These are phyloP conservation scores for Quercus tomentella DNA, from an alignment of 331 rosid species.

Conservation along the genomic window DNA sequence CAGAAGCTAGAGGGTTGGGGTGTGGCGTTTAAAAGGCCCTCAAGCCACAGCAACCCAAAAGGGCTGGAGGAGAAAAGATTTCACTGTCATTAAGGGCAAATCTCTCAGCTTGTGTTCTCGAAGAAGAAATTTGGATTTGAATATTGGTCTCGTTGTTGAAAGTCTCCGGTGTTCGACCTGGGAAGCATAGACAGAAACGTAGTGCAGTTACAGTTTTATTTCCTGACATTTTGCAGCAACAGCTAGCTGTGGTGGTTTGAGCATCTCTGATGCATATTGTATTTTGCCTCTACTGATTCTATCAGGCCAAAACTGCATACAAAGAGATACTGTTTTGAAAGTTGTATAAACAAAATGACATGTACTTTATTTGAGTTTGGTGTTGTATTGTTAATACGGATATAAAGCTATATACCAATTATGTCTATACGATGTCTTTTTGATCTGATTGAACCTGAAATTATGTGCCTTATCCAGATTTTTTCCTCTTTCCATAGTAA, in stretches of 20 bases:
- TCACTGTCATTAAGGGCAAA: constrained; percentile 24
- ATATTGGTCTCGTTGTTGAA: constrained; percentile 30
- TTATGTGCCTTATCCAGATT: neutral
- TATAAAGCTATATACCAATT: constrained; percentile 22
- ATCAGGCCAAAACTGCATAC: constrained; percentile 31
- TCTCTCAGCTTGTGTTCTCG: constrained; percentile 73
- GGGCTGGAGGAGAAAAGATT: constrained; percentile 24
- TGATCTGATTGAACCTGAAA: constrained; percentile 11
- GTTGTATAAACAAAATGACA: constrained; percentile 23
- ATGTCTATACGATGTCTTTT: constrained; percentile 15
- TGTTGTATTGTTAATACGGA: constrained; percentile 17
- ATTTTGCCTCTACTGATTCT: constrained; percentile 32
- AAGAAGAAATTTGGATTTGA: constrained; percentile 25
- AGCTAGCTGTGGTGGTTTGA: constrained; percentile 29
- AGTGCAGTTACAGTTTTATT: constrained; percentile 19
- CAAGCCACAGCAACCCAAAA: constrained; percentile 2
- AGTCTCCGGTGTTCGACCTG: constrained; percentile 28
- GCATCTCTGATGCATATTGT: constrained; percentile 24
- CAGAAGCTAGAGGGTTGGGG: constrained; percentile 84
- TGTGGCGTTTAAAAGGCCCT: constrained; percentile 53
- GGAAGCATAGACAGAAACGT: constrained; percentile 25
- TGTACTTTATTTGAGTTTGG: constrained; percentile 23
- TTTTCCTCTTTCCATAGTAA: neutral
- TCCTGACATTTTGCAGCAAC: constrained; percentile 29
- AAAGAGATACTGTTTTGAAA: constrained; percentile 24